Base-by-base conservation (phyloP, 2,329 filamentous ascomycete species). In the Elsinoe fawcettii region DNA sequence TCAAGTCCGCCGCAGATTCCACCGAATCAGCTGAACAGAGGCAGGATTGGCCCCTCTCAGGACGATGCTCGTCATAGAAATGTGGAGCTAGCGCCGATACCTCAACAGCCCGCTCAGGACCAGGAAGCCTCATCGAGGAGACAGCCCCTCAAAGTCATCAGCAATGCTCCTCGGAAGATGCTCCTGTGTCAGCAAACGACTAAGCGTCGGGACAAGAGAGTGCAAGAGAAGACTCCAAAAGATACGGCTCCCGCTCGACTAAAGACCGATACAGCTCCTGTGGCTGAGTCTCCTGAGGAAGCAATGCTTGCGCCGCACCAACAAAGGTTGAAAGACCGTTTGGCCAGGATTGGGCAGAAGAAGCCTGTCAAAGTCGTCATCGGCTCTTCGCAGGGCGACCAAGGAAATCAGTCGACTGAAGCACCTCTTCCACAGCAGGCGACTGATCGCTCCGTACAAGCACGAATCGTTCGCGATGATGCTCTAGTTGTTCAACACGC, bases 161-260 rank as follows among this genome's bases (percentile, higher is more conserved):
- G 65, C 4, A 70, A 67, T n/a, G 66, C 67, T 7, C 71, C 69
- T 14, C 70, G 72, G 58, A 74, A 71, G 34, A 75, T 68, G 58
- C 63, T 77, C 11, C 60, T 76, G 0, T 77, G 74, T 56, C 72
- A 76, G 55, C 63, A 70, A n/a, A 62, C 69, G 16, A 63, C 65
- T 5, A 37, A 59, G 8, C 57, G 60, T 14, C 27, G 43, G 18
- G 20, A 22, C 2, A 59, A 60, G 37, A 49, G 20, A 3, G 8
- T 20, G 3, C 18, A 56, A 25, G 47, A 51, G 37, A 34, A 14
- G 39, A 55, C 43, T 7, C 63, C 63, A 2, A 59, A 59, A 3
- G 59, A 61, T 14, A 58, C 58, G 14, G 53, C 49, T 23, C 23
- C 11, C 16, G 36, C 20, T 34, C n/a, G 61, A 62, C 23, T 53